Base-by-base conservation (phyloP, 495 filamentous ascomycete species). In the Aspergillus coremiiformis region DNA sequence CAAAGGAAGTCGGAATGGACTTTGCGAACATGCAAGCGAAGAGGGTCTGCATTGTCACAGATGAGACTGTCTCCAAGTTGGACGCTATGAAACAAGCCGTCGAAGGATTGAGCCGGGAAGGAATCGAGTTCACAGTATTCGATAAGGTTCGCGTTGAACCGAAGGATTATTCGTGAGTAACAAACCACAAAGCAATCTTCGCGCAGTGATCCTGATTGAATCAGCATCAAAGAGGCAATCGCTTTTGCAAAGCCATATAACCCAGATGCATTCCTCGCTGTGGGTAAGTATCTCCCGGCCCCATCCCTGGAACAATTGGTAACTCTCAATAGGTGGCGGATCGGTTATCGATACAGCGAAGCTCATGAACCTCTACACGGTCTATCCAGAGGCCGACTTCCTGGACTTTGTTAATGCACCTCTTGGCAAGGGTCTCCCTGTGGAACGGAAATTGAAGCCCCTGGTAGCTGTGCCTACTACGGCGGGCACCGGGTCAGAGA, bases 1-100 rank as follows among this genome's bases (percentile, higher is more conserved):
- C 93, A 12, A 84, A 86, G 66, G 93, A 98, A 69, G 90, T 97
- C n/a, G 93, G 93, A 53, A 98, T 98, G 93, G 93, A 98, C 68
- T 84, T 98, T 59, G 80, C 80, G 69, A 98, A 97, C 64, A 81
- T 98, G 79, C 84, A 85, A 14, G 80, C 84, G 2, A 87, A 87
- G 71, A 82, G 83, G 26, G 91, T 98, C 30, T 86, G 87, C 62
- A 83, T 98, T 20, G 90, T 98, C 17, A 97, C 93, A 43, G 93
- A 98, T 63, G 64, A 66, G 42, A 95, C 78, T 30, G 87, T 98
- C 8, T 68, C 75, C 57, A 81, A 85, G 61, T 72, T 98, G 50
- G 77, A 86, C 65, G 90, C 90, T 17, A 92, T 97, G 84, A 83
- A 82, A 63, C 84, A 88, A 65, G 90, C 86, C 17, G 70, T 85